Evolutionary conservation across 2,329 filamentous ascomycete genomes (phyloP).

Genomic region (Exophiala dermatitidis): DNA sequence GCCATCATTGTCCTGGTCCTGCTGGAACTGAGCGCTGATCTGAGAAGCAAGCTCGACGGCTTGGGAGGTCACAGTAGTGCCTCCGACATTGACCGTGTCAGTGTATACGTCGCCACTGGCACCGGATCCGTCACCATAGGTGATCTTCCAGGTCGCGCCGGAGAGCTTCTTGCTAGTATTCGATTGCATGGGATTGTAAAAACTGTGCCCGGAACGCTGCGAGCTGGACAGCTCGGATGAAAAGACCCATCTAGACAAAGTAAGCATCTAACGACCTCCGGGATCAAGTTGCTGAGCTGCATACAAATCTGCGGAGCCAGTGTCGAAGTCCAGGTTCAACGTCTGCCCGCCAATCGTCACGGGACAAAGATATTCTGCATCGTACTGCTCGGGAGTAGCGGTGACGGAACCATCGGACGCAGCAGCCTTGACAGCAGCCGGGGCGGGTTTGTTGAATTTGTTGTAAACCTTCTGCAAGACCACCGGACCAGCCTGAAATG

Average conservation of each 20-base stretch:
- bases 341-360: conserved; percentile 58
- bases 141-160: conserved; percentile 53
- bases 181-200: conserved; percentile 49
- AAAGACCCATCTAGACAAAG: conserved; percentile 54
- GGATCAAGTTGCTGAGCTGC: conserved; percentile 20
- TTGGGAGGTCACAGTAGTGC: conserved; percentile 52
- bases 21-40: conserved; percentile 48
- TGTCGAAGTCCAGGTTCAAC: conserved; percentile 64
- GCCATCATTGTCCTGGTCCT: conserved; percentile 51
- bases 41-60: conserved; percentile 58
- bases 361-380: conserved; percentile 54
- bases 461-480: conserved; percentile 19
- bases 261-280: not conserved
- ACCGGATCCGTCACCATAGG: conserved; percentile 58
- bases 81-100: conserved; percentile 57
- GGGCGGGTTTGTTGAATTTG: conserved; percentile 25
- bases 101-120: conserved; percentile 59
- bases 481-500: conserved; percentile 22
- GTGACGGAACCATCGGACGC: conserved; percentile 24
- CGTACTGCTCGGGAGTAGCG: conserved; percentile 43
- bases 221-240: conserved; percentile 49
- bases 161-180: conserved; percentile 39
- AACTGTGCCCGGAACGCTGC: conserved; percentile 47
- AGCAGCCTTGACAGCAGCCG: conserved; percentile 17
- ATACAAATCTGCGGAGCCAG: conserved; percentile 60